Conservation (phyloP, 495 filamentous ascomycete species). For the Talaromyces borbonicus region DNA sequence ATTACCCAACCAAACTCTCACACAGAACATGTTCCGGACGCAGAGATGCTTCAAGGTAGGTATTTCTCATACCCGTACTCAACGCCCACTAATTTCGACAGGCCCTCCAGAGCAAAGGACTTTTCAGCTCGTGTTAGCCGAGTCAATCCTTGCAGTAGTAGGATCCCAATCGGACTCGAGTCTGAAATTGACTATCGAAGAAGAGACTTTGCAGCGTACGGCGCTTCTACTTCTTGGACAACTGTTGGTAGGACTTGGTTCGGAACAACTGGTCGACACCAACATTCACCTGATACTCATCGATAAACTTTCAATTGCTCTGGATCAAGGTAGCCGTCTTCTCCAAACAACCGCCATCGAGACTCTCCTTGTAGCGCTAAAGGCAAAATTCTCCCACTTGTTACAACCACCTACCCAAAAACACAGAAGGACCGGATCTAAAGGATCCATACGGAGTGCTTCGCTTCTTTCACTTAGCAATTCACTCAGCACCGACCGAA, state of each 20-base stretch:
- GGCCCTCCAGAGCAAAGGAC: slow-evolving; percentile 23
- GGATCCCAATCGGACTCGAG: slow-evolving; percentile 12
- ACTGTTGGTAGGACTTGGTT: slow-evolving; percentile 62
- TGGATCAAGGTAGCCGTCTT: slow-evolving; percentile 37
- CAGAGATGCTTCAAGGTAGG: slow-evolving; percentile 24
- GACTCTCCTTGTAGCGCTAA: slow-evolving; percentile 60
- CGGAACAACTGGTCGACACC: slow-evolving; percentile 52
- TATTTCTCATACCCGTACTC: slow-evolving; percentile 8
- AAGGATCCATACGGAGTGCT: slow-evolving; percentile 36
- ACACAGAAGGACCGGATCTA: slow-evolving; percentile 33
- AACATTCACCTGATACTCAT: slow-evolving; percentile 66
- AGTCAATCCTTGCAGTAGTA: slow-evolving; percentile 25
- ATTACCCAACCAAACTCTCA: slow-evolving; percentile 25
- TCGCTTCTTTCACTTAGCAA: slow-evolving; percentile 39
- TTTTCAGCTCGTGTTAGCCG: slow-evolving; percentile 31
- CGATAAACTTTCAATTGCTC: slow-evolving; percentile 52
- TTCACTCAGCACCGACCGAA: slow-evolving; percentile 38
- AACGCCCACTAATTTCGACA: slow-evolving; percentile 6
- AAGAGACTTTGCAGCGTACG: slow-evolving; percentile 49
- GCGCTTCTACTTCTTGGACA: slow-evolving; percentile 65
- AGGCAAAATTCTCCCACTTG: slow-evolving; percentile 47
- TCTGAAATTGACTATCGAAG: slow-evolving; percentile 16
- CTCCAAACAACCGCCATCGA: slow-evolving; percentile 70
- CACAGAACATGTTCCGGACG: slow-evolving; percentile 22
- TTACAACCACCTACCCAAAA: slow-evolving; percentile 29